A percentile compares a stretch with the other conserved stretches of the same genome.
Evolutionary conservation across 345 rosid genomes (phyloP).

Genomic region (Litchi chinensis): DNA sequence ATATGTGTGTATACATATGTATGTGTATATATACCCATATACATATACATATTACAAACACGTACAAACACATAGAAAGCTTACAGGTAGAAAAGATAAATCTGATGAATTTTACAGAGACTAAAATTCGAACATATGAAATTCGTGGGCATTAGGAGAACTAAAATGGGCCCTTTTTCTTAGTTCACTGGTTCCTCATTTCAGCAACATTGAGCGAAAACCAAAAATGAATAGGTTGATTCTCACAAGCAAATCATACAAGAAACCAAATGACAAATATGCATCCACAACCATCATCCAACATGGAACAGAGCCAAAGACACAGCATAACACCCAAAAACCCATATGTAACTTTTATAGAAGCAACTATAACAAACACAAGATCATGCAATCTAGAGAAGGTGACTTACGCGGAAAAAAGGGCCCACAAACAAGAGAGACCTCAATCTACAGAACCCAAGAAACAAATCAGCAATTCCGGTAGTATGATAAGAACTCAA

Average conservation of each 20-base stretch:
- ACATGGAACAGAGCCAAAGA: not conserved
- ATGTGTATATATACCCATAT: no score
- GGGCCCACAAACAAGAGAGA: constrained; percentile 18
- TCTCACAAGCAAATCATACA: not conserved
- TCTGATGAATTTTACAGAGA: no score
- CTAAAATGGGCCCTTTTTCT: not conserved
- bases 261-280: not conserved
- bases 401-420: constrained; percentile 34
- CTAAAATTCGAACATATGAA: no score
- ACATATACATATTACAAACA: no score
- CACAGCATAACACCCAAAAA: not conserved
- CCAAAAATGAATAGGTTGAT: not conserved
- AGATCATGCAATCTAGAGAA: not conserved
- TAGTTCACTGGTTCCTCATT: not conserved
- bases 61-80: no score
- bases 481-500: constrained; percentile 13
- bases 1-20: no score
- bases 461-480: constrained; percentile 16
- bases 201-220: not conserved
- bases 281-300: not conserved
- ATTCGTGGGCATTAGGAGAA: not conserved
- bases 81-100: no score
- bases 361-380: not conserved
- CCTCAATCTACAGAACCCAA: constrained; percentile 21
- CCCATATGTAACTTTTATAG: not conserved